Evolutionary conservation across 2,329 filamentous ascomycete species (phyloP).

Genomic region (Botrytis galanthina): DNA sequence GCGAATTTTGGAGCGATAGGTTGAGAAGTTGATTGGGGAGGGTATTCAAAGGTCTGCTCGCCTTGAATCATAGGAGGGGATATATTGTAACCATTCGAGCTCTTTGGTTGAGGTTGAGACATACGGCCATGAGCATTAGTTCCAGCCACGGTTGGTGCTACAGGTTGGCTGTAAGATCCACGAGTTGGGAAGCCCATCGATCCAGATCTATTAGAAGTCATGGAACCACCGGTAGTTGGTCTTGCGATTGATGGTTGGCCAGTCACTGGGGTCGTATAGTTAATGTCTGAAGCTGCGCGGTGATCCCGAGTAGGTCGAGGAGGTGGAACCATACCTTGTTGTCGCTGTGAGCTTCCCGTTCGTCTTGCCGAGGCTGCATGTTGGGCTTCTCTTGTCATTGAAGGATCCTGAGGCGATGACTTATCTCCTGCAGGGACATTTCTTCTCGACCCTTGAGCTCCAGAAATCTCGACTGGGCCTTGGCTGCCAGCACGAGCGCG

Average conservation of each 20-base stretch:
- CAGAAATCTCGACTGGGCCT: slow-evolving; percentile 48
- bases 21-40: slow-evolving; percentile 55
- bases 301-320: slow-evolving; percentile 50
- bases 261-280: slow-evolving; percentile 50
- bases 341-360: slow-evolving; percentile 35
- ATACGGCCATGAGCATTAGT: slow-evolving; percentile 89
- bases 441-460: slow-evolving; percentile 35
- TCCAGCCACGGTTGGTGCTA: slow-evolving; percentile 79
- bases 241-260: slow-evolving; percentile 47
- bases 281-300: slow-evolving; percentile 54
- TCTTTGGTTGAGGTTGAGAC: slow-evolving; percentile 69
- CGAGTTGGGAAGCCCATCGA: slow-evolving; percentile 62
- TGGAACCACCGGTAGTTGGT: slow-evolving; percentile 79
- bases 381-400: slow-evolving; percentile 48
- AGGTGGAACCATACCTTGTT: slow-evolving; percentile 46
- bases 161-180: slow-evolving; percentile 83
- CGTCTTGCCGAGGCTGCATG: slow-evolving; percentile 45
- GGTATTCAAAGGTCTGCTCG: slow-evolving; percentile 52
- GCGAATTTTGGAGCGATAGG: slow-evolving; percentile 54
- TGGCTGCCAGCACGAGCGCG: slow-evolving; percentile 54
- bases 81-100: slow-evolving; percentile 66
- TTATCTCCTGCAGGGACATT: slow-evolving; percentile 51
- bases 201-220: slow-evolving; percentile 60
- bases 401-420: slow-evolving; percentile 58
- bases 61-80: slow-evolving; percentile 60